Conservation (phyloP, 768 basidiomycete genomes). For the Artomyces pyxidatus region DNA sequence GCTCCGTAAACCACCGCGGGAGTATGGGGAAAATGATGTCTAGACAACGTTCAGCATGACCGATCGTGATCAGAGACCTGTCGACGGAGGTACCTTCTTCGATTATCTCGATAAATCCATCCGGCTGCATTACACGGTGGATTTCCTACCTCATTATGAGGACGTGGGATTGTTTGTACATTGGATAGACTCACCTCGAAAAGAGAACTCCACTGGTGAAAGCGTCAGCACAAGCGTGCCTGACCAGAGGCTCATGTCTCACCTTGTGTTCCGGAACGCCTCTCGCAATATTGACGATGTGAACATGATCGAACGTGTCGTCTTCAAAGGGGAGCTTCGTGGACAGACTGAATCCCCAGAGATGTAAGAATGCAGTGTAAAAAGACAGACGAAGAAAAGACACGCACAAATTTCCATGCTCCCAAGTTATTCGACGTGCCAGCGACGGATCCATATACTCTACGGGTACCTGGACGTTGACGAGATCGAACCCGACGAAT, state of each 20-base stretch:
- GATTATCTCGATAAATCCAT: constrained; percentile 61
- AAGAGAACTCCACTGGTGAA: constrained; percentile 10
- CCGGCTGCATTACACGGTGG: constrained; percentile 58
- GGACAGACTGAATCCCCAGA: constrained; percentile 42
- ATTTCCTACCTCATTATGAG: constrained; percentile 44
- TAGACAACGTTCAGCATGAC: constrained; percentile 25
- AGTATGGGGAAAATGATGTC: constrained; percentile 71
- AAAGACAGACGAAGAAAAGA: background rate
- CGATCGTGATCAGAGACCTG: background rate
- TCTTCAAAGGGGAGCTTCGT: constrained; percentile 75
- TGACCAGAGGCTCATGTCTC: constrained; percentile 6
- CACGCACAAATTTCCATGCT: constrained; percentile 70
- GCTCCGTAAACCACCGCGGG: constrained; percentile 71
- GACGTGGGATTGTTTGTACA: background rate
- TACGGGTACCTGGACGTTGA: constrained; percentile 62
- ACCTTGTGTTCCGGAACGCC: constrained; percentile 51
- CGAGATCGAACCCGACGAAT: constrained; percentile 66
- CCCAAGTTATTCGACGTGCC: constrained; percentile 57
- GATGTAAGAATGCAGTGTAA: background rate
- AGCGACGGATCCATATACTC: constrained; percentile 41
- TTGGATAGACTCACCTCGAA: constrained; percentile 2
- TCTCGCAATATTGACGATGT: constrained; percentile 53
- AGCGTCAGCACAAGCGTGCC: constrained; percentile 27
- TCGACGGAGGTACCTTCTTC: constrained; percentile 51
- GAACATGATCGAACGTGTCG: constrained; percentile 78